Evolutionary conservation across 1,284 basidiomycete species (phyloP), one percentile per base, ranked within the genome.

Genomic region (Cryptococcus jaspeensis): DNA sequence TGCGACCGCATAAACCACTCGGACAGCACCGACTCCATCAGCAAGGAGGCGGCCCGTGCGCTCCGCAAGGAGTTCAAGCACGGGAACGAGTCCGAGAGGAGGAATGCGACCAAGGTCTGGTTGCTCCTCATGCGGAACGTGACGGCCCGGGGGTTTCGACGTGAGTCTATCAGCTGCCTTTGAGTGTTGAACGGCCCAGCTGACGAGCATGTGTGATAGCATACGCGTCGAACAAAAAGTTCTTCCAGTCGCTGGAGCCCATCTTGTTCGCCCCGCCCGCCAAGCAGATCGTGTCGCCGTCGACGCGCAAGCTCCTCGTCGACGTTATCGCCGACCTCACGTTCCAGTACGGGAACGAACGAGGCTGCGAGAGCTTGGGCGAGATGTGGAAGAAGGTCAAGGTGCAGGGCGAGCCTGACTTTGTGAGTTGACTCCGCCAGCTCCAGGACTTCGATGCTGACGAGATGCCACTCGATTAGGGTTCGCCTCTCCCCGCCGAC

Each of bases 351-450:
- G 72, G 73, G 28, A 48, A 49, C 25, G 66, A 74, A 41, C 71
- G 73, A 48, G 74, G 71, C 5, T 72, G 73, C 36, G 76, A 77
- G 38, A 62, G 56, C 8, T 55, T 78, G 9, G 57, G 59, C 0
- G 72, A 73, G 8, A 47, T 72, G 12, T 78, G 76, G 76, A 69
- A 63, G 32, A 75, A 72, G 64, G 65, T 75, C 53, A 78, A 74
- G 59, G 46, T 64, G 36, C 68, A 71, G 11, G 66, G 69, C 38
- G 76, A 78, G 41, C 65, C 71, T 13, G 74, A 76, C 20, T 65
- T 65, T 40, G 74, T 76, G 40, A 58, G 73, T 68, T 3, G 23
- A 20, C 7, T 23, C 23, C 16, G 11, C 4, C 46, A 6, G 11
- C 25, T 32, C 5, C 11, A 36, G 3, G 1, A 23, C 15, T 35